Conservation (phyloP, 371 early-diverging fungal species). For the Choanephora cucurbitarum region DNA sequence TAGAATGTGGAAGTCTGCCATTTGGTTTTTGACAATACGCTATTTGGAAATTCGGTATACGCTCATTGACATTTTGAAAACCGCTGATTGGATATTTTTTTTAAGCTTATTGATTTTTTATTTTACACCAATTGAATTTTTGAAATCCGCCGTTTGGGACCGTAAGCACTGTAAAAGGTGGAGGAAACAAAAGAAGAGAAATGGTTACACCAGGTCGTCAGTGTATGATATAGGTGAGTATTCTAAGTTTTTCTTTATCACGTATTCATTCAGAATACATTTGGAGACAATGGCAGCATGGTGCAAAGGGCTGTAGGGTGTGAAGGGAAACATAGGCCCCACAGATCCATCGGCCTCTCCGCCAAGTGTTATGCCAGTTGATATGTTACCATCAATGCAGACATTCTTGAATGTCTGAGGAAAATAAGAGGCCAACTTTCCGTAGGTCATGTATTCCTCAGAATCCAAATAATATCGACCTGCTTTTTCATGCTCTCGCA, state of each 20-base stretch:
- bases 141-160: too few relatives aligned
- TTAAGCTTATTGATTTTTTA: too few relatives aligned
- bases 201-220: conserved; percentile 34
- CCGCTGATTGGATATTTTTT: too few relatives aligned
- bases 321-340: conserved; percentile 38
- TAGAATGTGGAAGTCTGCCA: too few relatives aligned
- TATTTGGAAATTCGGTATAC: too few relatives aligned
- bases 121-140: too few relatives aligned
- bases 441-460: conserved; percentile 27
- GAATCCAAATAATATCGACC: conserved; percentile 28
- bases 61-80: too few relatives aligned
- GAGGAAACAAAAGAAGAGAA: too few relatives aligned
- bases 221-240: conserved; percentile 28
- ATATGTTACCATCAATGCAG: conserved; percentile 31
- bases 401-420: conserved; percentile 31
- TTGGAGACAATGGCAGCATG: conserved; percentile 48
- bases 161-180: too few relatives aligned
- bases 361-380: conserved; percentile 38
- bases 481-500: conserved; percentile 32
- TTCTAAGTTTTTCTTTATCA: conserved; percentile 19
- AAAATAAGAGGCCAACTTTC: conserved; percentile 21
- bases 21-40: too few relatives aligned
- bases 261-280: conserved; percentile 33
- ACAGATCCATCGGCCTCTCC: conserved; percentile 41
- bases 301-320: conserved; percentile 30